Conservation (phyloP, 371 early-diverging fungal species). For the Vairimorpha apis region DNA sequence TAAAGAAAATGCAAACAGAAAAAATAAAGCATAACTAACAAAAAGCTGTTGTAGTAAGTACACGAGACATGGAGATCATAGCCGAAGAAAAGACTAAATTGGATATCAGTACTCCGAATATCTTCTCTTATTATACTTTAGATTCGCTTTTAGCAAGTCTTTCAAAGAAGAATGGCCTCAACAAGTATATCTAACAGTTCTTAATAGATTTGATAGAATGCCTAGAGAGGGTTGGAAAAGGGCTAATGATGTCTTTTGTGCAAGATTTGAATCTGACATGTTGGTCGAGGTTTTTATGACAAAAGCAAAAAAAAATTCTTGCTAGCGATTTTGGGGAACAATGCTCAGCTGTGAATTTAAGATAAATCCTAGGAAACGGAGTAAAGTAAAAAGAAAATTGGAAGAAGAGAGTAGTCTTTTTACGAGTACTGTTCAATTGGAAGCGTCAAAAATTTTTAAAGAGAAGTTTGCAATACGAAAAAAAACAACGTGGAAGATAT, state of each 20-base stretch:
- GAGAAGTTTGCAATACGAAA: background rate
- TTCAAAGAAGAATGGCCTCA: background rate
- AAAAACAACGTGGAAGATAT: background rate
- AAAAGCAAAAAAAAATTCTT: background rate
- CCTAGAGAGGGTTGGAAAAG: background rate
- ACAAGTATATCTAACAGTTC: background rate
- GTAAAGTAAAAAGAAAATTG: background rate
- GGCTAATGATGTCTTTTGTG: slow-evolving; percentile 5
- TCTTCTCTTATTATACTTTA: no score
- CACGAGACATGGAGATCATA: no score
- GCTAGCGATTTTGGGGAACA: background rate
- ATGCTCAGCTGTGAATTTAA: background rate
- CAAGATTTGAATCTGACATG: background rate
- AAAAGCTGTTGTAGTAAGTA: no score
- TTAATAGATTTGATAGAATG: slow-evolving; percentile 2
- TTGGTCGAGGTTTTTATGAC: background rate
- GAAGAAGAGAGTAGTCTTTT: background rate
- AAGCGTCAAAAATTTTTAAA: background rate
- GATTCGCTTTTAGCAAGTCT: background rate
- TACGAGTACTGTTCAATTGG: background rate
- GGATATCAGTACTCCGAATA: no score
- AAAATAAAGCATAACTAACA: no score
- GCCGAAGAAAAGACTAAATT: no score
- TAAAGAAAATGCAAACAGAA: no score
- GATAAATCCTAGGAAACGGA: background rate